Evolutionary conservation across 768 basidiomycete species (phyloP), one percentile per base, ranked within the genome.

Genomic region (Terana coerulea): DNA sequence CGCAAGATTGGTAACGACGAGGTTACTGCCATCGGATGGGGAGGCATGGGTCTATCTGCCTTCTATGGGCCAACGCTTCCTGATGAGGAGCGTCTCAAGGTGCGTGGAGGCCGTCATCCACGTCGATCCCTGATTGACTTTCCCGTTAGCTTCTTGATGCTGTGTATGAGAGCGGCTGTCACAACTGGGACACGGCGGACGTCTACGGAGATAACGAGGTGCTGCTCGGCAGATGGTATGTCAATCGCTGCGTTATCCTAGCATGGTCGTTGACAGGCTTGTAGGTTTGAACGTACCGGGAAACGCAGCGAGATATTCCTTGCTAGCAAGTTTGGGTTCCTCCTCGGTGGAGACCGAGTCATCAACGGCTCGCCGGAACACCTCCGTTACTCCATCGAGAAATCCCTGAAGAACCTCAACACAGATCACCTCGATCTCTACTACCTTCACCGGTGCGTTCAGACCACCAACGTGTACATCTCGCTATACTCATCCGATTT

Each of bases 11-110:
- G 78, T 22, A 61, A 68, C 12, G 62, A 67, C 24, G 50, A 68
- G 11, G 75, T 81, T n/a, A 68, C 74, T 6, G 75, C 75, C 19
- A 72, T 86, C 10, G 83, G 83, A 2, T 83, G 78, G 51, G 84
- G 84, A 5, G 67, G 74, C 6, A 84, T 84, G 83, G 81, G 79
- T 5, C 59, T 84, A 10, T 75, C 75, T 12, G 69, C 66, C 1
- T 69, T 61, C 37, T 82, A 81, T 50, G 81, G 82, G n/a, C 51
- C 61, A 2, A 59, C 63, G 0, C 67, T 67, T 12, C 52, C 71
- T 3, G 83, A 86, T 52, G 80, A 85, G 55, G 80, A 84, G 47
- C 71, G 81, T 1, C 74, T 86, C 58, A 77, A 79, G 75, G 81
- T 81, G 44, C 24, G 60, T 29, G 22, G 22, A 14, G 6, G 7